These are phyloP conservation scores for Periconia macrospinosa DNA, from an alignment of 2,329 filamentous ascomycete genomes.

Conservation along the genomic window DNA sequence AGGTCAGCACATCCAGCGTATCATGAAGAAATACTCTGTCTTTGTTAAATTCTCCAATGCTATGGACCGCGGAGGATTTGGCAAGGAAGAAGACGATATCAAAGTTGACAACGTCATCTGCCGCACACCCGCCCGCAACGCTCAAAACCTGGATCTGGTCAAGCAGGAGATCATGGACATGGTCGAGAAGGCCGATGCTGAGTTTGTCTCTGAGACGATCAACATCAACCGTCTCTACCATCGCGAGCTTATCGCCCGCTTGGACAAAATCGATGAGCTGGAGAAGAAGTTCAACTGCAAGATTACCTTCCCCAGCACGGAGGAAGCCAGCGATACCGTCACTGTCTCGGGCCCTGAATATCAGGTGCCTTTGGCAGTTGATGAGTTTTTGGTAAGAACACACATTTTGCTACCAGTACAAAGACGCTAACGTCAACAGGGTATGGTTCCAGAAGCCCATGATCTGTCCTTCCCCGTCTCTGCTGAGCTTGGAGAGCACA, in stretches of 20 bases:
- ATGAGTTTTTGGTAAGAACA: slow-evolving; percentile 75
- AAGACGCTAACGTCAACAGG: slow-evolving; percentile 54
- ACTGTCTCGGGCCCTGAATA: slow-evolving; percentile 96
- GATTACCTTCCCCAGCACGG: slow-evolving; percentile 96
- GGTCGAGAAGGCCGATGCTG: slow-evolving; percentile 96
- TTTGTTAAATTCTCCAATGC: slow-evolving; percentile 99
- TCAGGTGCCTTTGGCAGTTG: slow-evolving; percentile 95
- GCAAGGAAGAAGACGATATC: slow-evolving; percentile 95
- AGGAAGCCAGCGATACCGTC: slow-evolving; percentile 94
- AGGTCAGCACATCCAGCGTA: slow-evolving; percentile 96
- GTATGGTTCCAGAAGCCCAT: slow-evolving; percentile 96
- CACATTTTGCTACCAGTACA: not conserved
- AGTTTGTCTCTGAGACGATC: slow-evolving; percentile 93
- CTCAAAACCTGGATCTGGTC: slow-evolving; percentile 92
- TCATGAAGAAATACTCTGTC: slow-evolving; percentile 99
- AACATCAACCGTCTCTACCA: slow-evolving; percentile 95
- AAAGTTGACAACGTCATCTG: slow-evolving; percentile 99
- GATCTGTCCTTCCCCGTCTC: slow-evolving; percentile 83
- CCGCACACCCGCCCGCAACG: slow-evolving; percentile 93
- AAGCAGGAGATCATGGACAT: slow-evolving; percentile 99
- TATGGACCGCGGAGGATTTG: slow-evolving; percentile 93
- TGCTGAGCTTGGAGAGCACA: slow-evolving; percentile 74
- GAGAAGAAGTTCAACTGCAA: slow-evolving; percentile 99
- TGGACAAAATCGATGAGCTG: slow-evolving; percentile 87
- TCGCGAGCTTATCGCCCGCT: slow-evolving; percentile 85